phyloP scores from a whole-genome alignment of 495 filamentous ascomycete genomes.

The Penicillium crystallinum region DNA sequence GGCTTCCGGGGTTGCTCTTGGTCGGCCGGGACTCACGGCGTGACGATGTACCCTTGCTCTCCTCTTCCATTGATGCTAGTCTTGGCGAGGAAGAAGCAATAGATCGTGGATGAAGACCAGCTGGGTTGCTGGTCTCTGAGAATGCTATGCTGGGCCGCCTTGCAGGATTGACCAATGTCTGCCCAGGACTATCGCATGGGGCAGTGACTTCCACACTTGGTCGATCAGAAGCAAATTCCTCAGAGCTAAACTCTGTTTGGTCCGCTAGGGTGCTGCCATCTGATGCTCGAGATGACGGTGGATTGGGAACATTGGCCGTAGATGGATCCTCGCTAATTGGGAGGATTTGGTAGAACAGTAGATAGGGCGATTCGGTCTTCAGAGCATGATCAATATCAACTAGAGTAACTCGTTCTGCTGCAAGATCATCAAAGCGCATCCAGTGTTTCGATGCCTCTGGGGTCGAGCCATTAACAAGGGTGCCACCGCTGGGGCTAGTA shows the following conservation, averaged over 20 bases:
- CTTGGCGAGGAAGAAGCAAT: constrained; percentile 44
- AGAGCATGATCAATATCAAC: constrained; percentile 75
- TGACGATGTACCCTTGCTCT: constrained; percentile 48
- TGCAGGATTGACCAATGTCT: constrained; percentile 2
- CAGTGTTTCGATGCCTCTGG: constrained; percentile 61
- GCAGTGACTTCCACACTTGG: constrained; percentile 43
- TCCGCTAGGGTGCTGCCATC: constrained; percentile 12
- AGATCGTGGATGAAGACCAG: constrained; percentile 35
- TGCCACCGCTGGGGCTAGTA: constrained; percentile 39
- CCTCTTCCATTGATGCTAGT: constrained; percentile 42
- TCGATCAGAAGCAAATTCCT: constrained; percentile 24
- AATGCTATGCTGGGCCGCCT: constrained; percentile 25
- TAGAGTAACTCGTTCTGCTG: constrained; percentile 59
- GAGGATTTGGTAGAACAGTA: constrained; percentile 91
- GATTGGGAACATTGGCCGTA: constrained; percentile 46
- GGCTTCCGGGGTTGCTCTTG: constrained; percentile 54
- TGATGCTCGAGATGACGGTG: constrained; percentile 53
- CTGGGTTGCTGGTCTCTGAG: constrained; percentile 29
- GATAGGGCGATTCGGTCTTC: constrained; percentile 82
- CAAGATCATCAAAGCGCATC: constrained; percentile 88
- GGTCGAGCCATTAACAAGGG: constrained; percentile 41
- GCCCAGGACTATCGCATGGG: constrained; percentile 15
- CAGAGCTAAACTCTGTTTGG: constrained; percentile 4
- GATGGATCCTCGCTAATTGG: constrained; percentile 69
- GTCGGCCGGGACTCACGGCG: constrained; percentile 55